phyloP scores from a whole-genome alignment of 495 filamentous ascomycete genomes.

The Talaromyces wortmannii region DNA sequence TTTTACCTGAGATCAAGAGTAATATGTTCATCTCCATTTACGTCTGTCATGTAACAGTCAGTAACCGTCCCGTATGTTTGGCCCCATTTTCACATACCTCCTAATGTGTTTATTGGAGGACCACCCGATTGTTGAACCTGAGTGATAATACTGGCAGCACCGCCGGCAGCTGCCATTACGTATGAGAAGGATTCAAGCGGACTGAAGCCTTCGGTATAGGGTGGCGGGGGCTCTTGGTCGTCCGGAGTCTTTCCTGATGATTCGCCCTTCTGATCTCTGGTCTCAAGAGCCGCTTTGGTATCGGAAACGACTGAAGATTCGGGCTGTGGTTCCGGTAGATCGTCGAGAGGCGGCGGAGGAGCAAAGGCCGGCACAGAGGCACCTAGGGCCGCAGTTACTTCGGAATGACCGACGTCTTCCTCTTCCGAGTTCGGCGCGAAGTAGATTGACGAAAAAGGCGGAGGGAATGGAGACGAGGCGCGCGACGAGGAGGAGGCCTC shows the following conservation, averaged over 20 bases:
- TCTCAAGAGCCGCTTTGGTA: constrained; percentile 74
- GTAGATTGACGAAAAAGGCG: constrained; percentile 61
- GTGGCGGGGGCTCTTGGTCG: constrained; percentile 87
- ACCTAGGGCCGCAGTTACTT: constrained; percentile 47
- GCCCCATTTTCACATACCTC: constrained; percentile 53
- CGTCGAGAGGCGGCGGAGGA: constrained; percentile 28
- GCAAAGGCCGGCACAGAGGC: constrained; percentile 55
- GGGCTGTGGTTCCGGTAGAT: constrained; percentile 37
- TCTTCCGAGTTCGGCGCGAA: constrained; percentile 31
- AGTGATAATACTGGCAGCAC: constrained; percentile 96
- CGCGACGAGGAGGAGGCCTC: constrained; percentile 52
- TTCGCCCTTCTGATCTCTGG: constrained; percentile 68
- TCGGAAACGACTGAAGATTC: constrained; percentile 59
- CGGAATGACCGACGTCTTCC: constrained; percentile 29
- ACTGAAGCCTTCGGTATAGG: constrained; percentile 90
- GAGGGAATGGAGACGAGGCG: constrained; percentile 45
- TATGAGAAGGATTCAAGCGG: constrained; percentile 92
- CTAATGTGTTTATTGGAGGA: constrained; percentile 78
- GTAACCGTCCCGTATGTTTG: not conserved
- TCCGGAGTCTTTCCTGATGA: constrained; percentile 63
- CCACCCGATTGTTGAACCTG: constrained; percentile 89
- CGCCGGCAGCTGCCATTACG: constrained; percentile 95
- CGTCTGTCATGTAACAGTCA: constrained; percentile 45
- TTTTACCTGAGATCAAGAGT: constrained; percentile 85
- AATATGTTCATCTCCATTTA: constrained; percentile 89